phyloP scores from a whole-genome alignment of 139 green algal genomes.

The Coelastrella sp. region DNA sequence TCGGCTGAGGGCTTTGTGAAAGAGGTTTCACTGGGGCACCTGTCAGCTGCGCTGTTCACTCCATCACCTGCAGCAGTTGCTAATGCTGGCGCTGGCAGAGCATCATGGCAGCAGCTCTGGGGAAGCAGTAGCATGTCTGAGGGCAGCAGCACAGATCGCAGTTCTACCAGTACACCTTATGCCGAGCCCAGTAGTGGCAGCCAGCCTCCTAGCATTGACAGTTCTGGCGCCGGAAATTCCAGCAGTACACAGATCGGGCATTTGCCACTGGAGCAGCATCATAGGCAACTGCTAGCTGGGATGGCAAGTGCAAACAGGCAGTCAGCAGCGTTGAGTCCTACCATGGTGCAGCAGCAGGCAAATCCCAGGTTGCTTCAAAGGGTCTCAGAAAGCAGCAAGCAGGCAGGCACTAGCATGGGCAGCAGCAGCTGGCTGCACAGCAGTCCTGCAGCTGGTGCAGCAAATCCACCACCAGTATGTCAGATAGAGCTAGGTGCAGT shows the following conservation, averaged over 20 bases:
- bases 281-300: too few species aligned
- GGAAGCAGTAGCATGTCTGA: not conserved
- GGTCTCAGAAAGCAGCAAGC: not conserved
- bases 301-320: too few species aligned
- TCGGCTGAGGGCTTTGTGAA: constrained; percentile 20
- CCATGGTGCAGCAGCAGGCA: not conserved
- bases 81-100: not conserved
- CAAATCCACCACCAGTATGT: not conserved
- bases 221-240: not conserved
- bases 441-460: not conserved
- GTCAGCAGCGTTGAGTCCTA: not conserved
- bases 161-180: too few species aligned
- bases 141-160: not conserved
- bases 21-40: constrained; percentile 9
- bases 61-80: not conserved
- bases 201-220: not conserved
- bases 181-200: not conserved
- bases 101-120: not conserved
- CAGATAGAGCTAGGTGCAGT: too few species aligned
- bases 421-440: not conserved
- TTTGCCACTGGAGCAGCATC: too few species aligned
- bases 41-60: constrained; percentile 20
- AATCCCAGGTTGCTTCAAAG: not conserved
- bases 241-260: not conserved
- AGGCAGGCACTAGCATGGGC: not conserved